phyloP scores from a whole-genome alignment of 2,329 filamentous ascomycete species.

The Stachybotrys elegans region DNA sequence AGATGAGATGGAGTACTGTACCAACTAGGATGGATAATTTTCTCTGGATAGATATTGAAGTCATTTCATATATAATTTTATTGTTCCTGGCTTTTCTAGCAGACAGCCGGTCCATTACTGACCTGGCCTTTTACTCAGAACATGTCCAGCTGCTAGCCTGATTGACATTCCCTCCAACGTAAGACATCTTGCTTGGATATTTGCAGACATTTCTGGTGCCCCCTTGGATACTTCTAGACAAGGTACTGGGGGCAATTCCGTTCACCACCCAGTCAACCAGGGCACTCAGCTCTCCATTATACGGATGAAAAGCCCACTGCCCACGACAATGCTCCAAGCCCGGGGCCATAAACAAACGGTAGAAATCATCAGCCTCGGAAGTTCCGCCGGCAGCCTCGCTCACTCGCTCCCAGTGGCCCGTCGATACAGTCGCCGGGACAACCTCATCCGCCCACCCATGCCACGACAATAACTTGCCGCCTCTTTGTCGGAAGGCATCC shows the following conservation, averaged over 20 bases:
- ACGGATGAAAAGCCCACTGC: background rate
- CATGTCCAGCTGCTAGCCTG: background rate
- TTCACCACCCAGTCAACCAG: slow-evolving; percentile 1
- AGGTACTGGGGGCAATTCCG: background rate
- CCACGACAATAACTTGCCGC: background rate
- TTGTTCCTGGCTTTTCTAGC: too few relatives aligned
- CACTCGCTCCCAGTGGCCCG: background rate
- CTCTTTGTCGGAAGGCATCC: background rate
- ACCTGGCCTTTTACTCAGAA: background rate
- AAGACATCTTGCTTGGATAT: background rate
- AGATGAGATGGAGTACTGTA: too few relatives aligned
- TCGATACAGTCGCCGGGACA: background rate
- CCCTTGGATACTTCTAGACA: background rate
- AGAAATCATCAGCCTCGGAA: background rate
- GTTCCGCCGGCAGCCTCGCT: background rate
- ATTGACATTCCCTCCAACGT: background rate
- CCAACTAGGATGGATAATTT: too few relatives aligned
- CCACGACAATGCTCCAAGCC: background rate
- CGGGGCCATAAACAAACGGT: background rate
- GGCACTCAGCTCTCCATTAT: background rate
- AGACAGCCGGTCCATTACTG: too few relatives aligned
- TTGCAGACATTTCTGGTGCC: background rate
- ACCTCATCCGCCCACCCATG: background rate
- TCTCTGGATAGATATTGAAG: too few relatives aligned
- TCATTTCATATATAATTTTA: too few relatives aligned